These are phyloP conservation scores for Sugiyamaella floridensis DNA, from an alignment of 805 yeast genomes.

Conservation along the genomic window DNA sequence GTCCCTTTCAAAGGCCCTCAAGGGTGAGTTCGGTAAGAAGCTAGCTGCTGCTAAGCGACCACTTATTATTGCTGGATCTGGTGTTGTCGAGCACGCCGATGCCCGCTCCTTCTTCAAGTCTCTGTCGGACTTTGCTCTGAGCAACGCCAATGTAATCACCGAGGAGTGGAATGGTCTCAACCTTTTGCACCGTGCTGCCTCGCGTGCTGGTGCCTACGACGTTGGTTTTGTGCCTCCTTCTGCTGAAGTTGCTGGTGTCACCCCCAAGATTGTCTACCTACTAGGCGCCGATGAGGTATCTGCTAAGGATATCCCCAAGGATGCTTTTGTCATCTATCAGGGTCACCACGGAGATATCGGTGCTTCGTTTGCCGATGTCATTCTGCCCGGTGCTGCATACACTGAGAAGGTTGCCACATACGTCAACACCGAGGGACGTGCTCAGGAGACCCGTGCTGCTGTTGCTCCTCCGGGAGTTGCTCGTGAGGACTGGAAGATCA, in stretches of 20 bases:
- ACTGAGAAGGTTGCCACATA: conserved; percentile 81
- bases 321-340: conserved; percentile 82
- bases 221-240: conserved; percentile 60
- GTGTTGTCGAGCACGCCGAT: conserved; percentile 62
- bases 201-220: conserved; percentile 83
- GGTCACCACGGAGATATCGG: conserved; percentile 91
- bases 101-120: conserved; percentile 52
- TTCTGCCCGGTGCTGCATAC: conserved; percentile 82
- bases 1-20: conserved; percentile 52
- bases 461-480: conserved; percentile 83
- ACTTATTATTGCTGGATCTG: conserved; percentile 74
- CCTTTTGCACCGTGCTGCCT: conserved; percentile 75
- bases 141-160: conserved; percentile 52
- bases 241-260: conserved; percentile 39
- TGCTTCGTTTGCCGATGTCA: conserved; percentile 81
- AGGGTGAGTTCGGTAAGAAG: conserved; percentile 63
- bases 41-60: conserved; percentile 64
- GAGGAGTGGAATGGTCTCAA: conserved; percentile 78
- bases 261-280: conserved; percentile 70
- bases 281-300: conserved; percentile 79
- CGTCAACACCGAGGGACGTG: conserved; percentile 86
- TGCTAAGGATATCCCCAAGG: conserved; percentile 64
- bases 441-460: conserved; percentile 80
- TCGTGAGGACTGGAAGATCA: conserved; percentile 85
- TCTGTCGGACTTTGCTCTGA: conserved; percentile 53